Percentiles rank a stretch among this genome's conserved stretches.
phyloP scores from a whole-genome alignment of 2,329 filamentous ascomycete species.

The Talaromyces sp. region DNA sequence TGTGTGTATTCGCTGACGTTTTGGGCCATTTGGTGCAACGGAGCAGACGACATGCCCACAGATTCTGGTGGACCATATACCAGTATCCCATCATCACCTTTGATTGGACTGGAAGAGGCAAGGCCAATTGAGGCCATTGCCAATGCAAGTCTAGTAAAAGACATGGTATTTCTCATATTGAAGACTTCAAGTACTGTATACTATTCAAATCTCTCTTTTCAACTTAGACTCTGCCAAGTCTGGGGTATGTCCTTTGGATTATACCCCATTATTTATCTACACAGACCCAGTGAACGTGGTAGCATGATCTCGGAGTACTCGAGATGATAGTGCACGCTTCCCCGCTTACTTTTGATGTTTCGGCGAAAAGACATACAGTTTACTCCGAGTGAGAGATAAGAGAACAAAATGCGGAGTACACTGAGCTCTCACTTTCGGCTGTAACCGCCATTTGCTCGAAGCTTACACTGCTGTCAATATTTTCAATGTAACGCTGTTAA shows the following conservation, averaged over 20 bases:
- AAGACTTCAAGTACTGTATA: background rate
- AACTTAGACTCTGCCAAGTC: background rate
- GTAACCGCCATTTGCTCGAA: background rate
- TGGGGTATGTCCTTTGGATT: background rate
- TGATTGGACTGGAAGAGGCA: background rate
- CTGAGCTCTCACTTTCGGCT: background rate
- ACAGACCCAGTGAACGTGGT: too few species aligned
- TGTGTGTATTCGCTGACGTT: constrained; percentile 15
- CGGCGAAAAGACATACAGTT: background rate
- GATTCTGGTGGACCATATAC: constrained; percentile 15
- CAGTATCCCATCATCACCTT: background rate
- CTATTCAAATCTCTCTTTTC: background rate
- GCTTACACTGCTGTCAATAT: background rate
- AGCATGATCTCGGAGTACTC: background rate
- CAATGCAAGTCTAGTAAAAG: background rate
- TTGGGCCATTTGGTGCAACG: constrained; percentile 12
- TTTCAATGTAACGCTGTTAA: background rate
- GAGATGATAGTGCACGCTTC: background rate
- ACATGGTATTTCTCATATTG: constrained; percentile 1
- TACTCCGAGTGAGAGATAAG: constrained; percentile 3
- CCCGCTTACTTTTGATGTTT: background rate
- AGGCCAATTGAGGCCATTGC: constrained; percentile 4
- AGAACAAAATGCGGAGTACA: background rate
- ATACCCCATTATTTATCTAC: background rate
- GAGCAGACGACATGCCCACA: constrained; percentile 4